These are phyloP conservation scores for Biscutella laevigata DNA, from an alignment of 441 rosid species.

Conservation along the genomic window DNA sequence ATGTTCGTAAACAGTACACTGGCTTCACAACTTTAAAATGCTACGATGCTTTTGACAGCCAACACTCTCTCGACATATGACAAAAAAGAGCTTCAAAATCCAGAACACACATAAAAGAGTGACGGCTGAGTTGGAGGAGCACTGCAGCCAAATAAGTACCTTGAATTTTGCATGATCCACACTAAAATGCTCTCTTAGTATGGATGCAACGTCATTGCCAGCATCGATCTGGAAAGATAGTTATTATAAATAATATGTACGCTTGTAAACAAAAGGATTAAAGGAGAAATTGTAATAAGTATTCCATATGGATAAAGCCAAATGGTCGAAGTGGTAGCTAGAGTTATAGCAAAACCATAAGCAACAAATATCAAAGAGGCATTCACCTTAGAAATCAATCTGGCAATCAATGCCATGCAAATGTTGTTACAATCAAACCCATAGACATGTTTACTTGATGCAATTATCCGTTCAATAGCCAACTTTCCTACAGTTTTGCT, in stretches of 20 bases:
- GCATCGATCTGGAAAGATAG: conserved; percentile 60
- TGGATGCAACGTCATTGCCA: conserved; percentile 54
- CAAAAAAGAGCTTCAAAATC: conserved; percentile 1
- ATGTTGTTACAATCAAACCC: conserved; percentile 47
- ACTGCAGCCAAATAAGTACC: conserved; percentile 38
- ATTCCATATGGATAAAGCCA: conserved; percentile 2
- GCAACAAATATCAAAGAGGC: conserved; percentile 15
- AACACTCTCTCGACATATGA: conserved; percentile 8
- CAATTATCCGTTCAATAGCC: conserved; percentile 70
- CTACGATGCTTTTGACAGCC: conserved; percentile 5
- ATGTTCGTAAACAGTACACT: not conserved
- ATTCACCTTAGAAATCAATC: conserved; percentile 81
- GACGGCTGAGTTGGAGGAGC: conserved; percentile 3
- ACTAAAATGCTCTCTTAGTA: conserved; percentile 70
- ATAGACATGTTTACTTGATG: conserved; percentile 53
- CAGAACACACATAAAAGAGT: not conserved
- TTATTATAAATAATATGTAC: conserved; percentile 5
- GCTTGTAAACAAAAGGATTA: not conserved
- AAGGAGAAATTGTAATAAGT: conserved; percentile 4
- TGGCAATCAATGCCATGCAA: conserved; percentile 73
- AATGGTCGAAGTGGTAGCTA: conserved; percentile 6
- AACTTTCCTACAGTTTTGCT: conserved; percentile 43
- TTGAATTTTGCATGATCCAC: conserved; percentile 67
- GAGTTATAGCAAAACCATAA: conserved; percentile 8
- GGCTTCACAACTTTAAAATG: not conserved